These are phyloP conservation scores for Gnetum montanum DNA, from an alignment of 75 land plant genomes.

Conservation along the genomic window DNA sequence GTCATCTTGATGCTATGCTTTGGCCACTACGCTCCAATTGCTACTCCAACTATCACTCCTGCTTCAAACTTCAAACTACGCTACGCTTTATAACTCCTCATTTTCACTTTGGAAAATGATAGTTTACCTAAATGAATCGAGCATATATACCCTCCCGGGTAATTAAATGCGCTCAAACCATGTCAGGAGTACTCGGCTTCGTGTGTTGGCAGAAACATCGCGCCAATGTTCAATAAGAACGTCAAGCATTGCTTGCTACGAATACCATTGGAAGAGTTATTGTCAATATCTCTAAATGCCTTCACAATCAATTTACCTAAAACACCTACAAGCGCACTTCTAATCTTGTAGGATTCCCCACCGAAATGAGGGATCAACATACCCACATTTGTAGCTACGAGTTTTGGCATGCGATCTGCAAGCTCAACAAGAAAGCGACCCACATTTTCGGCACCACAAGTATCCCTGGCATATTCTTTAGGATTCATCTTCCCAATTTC, in stretches of 20 bases:
- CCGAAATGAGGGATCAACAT: constrained; percentile 87
- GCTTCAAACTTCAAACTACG: no score
- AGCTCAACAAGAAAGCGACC: constrained; percentile 86
- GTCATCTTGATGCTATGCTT: no score
- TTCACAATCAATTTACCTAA: constrained; percentile 78
- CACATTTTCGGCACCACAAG: constrained; percentile 83
- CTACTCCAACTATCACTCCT: no score
- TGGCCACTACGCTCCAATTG: no score
- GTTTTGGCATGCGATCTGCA: constrained; percentile 75
- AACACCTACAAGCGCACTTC: constrained; percentile 84
- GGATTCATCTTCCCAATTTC: constrained; percentile 83
- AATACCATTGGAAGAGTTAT: constrained; percentile 48
- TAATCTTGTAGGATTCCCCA: constrained; percentile 91
- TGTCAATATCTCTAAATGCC: constrained; percentile 69
- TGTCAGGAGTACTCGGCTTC: constrained; percentile 86
- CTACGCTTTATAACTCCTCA: no score
- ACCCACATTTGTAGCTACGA: constrained; percentile 76
- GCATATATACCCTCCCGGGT: no score
- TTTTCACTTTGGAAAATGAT: no score
- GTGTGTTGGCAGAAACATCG: constrained; percentile 85
- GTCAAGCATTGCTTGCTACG: constrained; percentile 90
- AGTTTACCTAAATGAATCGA: no score
- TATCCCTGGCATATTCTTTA: constrained; percentile 72
- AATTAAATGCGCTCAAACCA: constrained; percentile 88
- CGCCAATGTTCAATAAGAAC: constrained; percentile 69